phyloP scores from a whole-genome alignment of 345 rosid genomes.

The Pseudoturritis turrita region DNA sequence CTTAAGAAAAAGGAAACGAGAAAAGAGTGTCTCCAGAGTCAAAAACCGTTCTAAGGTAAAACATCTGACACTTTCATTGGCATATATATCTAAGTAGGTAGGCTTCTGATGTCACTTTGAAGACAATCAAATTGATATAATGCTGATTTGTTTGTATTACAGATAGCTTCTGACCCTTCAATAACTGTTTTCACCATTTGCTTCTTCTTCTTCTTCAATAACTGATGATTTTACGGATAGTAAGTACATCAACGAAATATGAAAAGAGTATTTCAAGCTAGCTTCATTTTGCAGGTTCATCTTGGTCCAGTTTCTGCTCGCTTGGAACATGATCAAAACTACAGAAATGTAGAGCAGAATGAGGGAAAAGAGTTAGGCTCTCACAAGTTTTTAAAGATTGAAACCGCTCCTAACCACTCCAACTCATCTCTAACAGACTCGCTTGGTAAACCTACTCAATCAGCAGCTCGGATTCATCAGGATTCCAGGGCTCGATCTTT shows the following conservation, averaged over 20 bases:
- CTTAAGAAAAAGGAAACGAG: conserved; percentile 11
- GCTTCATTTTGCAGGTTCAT: conserved; percentile 10
- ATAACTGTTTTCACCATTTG: neutral
- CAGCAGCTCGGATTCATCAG: conserved; percentile 68
- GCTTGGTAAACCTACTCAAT: conserved; percentile 59
- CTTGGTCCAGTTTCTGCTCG: neutral
- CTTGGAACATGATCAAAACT: neutral
- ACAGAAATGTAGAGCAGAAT: neutral
- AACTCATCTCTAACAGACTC: conserved; percentile 46
- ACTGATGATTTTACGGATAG: neutral
- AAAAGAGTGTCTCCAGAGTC: neutral
- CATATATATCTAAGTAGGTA: neutral
- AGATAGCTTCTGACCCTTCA: neutral
- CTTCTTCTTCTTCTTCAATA: neutral
- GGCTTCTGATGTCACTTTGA: neutral
- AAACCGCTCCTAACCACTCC: neutral
- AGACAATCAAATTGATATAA: neutral
- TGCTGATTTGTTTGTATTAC: neutral
- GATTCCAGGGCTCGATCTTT: conserved; percentile 63
- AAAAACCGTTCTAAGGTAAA: neutral
- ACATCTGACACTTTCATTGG: neutral
- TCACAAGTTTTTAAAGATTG: neutral
- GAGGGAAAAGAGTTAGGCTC: neutral
- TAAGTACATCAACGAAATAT: neutral
- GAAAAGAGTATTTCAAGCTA: neutral